A percentile compares a stretch with the other conserved stretches of the same genome.
phyloP scores from a whole-genome alignment of 75 land plant genomes.

The Isoetes taiwanensis region DNA sequence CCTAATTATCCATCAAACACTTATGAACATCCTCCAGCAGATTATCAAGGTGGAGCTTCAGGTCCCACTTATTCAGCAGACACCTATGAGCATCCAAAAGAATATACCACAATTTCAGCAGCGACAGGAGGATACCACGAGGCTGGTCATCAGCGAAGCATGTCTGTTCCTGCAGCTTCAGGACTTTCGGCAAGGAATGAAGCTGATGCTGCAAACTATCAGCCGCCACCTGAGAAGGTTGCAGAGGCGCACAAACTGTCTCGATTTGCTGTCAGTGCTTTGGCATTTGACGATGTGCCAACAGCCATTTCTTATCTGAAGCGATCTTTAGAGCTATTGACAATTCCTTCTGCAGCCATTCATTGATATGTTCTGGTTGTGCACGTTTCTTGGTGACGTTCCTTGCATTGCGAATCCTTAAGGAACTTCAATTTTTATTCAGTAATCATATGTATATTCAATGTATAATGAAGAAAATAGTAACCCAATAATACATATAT shows the following conservation, averaged over 20 bases:
- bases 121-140: too few species aligned
- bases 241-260: conserved; percentile 94
- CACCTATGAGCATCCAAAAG: too few species aligned
- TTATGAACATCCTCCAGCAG: conserved; percentile 22
- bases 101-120: too few species aligned
- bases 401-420: too few species aligned
- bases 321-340: conserved; percentile 76
- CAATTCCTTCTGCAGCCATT: conserved; percentile 71
- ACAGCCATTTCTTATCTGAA: conserved; percentile 59
- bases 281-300: conserved; percentile 95
- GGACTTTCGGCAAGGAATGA: conserved; percentile 3
- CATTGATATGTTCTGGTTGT: too few species aligned
- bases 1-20: conserved; percentile 10
- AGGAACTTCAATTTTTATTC: too few species aligned
- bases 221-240: conserved; percentile 78
- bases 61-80: too few species aligned
- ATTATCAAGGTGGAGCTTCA: too few species aligned
- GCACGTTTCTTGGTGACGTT: too few species aligned
- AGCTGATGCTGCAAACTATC: conserved; percentile 26
- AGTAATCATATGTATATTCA: too few species aligned
- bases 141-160: conserved; percentile 5
- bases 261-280: conserved; percentile 90
- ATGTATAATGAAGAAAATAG: too few species aligned
- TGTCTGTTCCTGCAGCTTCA: conserved; percentile 19
- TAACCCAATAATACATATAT: too few species aligned